Evolutionary conservation across 1,284 basidiomycete species (phyloP).

Genomic region (Anthracocystis panici-leucophaei): DNA sequence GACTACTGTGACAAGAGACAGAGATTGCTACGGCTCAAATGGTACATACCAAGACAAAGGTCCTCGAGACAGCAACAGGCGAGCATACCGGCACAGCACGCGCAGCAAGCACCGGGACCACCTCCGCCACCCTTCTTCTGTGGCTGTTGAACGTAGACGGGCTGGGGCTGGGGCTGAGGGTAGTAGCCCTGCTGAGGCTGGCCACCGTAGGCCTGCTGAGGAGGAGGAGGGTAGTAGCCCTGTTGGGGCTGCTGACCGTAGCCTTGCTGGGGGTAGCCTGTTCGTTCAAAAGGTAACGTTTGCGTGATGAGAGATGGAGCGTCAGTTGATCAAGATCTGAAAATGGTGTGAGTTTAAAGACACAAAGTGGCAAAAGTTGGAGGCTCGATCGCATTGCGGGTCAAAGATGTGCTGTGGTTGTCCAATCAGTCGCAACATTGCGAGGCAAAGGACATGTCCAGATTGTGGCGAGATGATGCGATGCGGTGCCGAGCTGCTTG

Average conservation of each 20-base stretch:
- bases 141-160: constrained; percentile 58
- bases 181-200: constrained; percentile 56
- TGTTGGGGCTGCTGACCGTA: constrained; percentile 46
- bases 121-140: constrained; percentile 44
- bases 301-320: too few relatives aligned
- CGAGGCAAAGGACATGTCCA: too few relatives aligned
- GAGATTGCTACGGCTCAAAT: too few relatives aligned
- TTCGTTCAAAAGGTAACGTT: not conserved
- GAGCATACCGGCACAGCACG: constrained; percentile 59
- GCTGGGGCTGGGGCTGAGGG: constrained; percentile 55
- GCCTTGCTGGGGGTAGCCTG: constrained; percentile 50
- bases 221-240: constrained; percentile 56
- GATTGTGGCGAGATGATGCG: too few relatives aligned
- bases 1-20: not conserved
- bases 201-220: constrained; percentile 58
- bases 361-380: not conserved
- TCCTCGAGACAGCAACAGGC: constrained; percentile 58
- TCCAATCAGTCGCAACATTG: not conserved
- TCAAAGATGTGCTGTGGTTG: not conserved
- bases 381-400: not conserved
- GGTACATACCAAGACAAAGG: constrained; percentile 50
- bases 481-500: too few relatives aligned
- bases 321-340: not conserved
- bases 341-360: too few relatives aligned
- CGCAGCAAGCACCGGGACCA: constrained; percentile 36